phyloP scores from a whole-genome alignment of 1,284 basidiomycete genomes.

The Naganishia cerealis region DNA sequence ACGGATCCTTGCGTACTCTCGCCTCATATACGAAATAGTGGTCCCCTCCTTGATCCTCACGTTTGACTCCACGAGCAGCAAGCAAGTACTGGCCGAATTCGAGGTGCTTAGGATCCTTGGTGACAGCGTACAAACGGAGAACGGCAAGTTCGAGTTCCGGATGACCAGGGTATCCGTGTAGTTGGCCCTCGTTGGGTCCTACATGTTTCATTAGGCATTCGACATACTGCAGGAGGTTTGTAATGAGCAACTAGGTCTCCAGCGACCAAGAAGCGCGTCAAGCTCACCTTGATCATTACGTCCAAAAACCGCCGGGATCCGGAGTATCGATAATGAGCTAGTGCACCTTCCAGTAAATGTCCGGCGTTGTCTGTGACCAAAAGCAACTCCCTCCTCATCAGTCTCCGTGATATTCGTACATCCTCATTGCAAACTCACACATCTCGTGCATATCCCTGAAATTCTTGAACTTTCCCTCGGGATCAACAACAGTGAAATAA shows the following conservation, averaged over 20 bases:
- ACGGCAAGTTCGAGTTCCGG: slow-evolving; percentile 47
- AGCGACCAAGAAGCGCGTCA: neutral
- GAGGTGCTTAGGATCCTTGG: slow-evolving; percentile 39
- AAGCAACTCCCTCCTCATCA: neutral
- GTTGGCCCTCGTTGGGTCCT: slow-evolving; percentile 37
- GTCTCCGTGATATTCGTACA: neutral
- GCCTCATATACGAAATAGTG: slow-evolving; percentile 42
- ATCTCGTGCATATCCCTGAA: slow-evolving; percentile 46
- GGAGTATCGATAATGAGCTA: slow-evolving; percentile 42
- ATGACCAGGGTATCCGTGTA: slow-evolving; percentile 45
- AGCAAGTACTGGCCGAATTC: slow-evolving; percentile 42
- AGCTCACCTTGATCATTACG: slow-evolving; percentile 43
- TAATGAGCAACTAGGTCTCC: slow-evolving; percentile 1
- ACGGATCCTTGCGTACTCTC: slow-evolving; percentile 34
- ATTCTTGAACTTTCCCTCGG: slow-evolving; percentile 41
- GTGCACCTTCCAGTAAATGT: slow-evolving; percentile 43
- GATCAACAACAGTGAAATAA: slow-evolving; percentile 45
- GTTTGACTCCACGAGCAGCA: slow-evolving; percentile 37
- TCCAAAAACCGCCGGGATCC: slow-evolving; percentile 41
- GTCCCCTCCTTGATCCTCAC: slow-evolving; percentile 37
- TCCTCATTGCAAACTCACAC: slow-evolving; percentile 37
- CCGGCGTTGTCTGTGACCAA: slow-evolving; percentile 40
- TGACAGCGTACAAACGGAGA: slow-evolving; percentile 41
- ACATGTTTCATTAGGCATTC: slow-evolving; percentile 40
- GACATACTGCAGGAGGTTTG: slow-evolving; percentile 36